These are phyloP conservation scores for Apocynum venetum DNA, from an alignment of 257 asterid genomes.

Conservation along the genomic window DNA sequence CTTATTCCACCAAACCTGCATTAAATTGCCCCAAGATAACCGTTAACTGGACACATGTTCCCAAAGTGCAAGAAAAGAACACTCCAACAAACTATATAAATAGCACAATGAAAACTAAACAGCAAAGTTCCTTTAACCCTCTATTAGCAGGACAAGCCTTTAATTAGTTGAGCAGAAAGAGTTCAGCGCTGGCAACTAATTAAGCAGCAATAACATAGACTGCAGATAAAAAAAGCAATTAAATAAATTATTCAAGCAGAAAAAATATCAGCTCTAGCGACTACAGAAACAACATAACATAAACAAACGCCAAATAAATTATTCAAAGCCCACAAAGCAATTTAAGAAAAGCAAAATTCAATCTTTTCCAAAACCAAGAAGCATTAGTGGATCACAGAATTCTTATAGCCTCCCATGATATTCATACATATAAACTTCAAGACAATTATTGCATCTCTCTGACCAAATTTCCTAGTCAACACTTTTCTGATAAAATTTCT, in stretches of 20 bases:
- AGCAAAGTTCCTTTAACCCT: background rate
- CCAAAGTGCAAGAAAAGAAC: background rate
- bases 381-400: background rate
- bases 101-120: background rate
- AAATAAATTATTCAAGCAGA: background rate
- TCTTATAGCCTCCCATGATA: background rate
- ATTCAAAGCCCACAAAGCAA: background rate
- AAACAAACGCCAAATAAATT: background rate
- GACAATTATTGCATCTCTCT: background rate
- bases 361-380: background rate
- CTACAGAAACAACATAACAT: background rate
- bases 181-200: background rate
- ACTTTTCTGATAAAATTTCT: background rate
- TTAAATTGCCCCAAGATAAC: background rate
- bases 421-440: background rate
- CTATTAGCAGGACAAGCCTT: background rate
- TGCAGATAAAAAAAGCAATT: background rate
- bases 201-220: background rate
- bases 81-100: background rate
- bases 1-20: conserved; percentile 25
- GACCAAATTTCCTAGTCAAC: background rate
- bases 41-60: background rate
- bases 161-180: background rate
- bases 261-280: background rate
- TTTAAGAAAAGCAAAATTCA: background rate